Conservation (phyloP, 345 rosid genomes). For the Arabidopsis arenosa region DNA sequence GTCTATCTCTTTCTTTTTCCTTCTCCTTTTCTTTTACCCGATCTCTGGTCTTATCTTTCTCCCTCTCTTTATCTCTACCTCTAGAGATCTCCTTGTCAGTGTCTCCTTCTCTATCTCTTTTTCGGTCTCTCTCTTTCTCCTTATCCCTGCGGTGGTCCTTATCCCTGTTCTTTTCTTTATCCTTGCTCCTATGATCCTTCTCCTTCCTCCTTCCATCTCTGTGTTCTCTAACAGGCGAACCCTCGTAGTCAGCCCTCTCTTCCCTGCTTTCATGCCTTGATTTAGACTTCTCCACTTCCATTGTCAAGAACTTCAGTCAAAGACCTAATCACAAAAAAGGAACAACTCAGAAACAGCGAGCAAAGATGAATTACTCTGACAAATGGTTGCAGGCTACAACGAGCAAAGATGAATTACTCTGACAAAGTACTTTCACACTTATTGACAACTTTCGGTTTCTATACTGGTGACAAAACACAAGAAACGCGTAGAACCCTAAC, state of each 20-base stretch:
- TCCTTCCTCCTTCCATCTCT: conserved; percentile 57
- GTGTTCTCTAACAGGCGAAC: conserved; percentile 44
- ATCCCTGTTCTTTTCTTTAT: conserved; percentile 52
- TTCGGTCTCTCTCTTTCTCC: conserved; percentile 50
- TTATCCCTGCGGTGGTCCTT: conserved; percentile 54
- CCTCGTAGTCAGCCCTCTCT: conserved; percentile 38
- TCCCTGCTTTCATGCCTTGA: conserved; percentile 47
- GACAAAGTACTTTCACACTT: neutral
- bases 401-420: neutral
- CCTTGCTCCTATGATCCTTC: conserved; percentile 53
- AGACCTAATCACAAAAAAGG: conserved; percentile 1
- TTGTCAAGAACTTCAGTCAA: conserved; percentile 30
- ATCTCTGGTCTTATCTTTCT: conserved; percentile 51
- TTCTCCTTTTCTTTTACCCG: conserved; percentile 53
- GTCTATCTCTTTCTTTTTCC: conserved; percentile 48
- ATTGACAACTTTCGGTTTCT: neutral
- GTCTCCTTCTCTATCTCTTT: conserved; percentile 51
- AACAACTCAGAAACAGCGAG: conserved; percentile 18
- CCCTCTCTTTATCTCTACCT: conserved; percentile 53
- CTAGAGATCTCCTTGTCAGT: conserved; percentile 47
- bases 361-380: neutral
- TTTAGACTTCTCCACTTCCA: conserved; percentile 42
- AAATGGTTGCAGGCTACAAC: conserved; percentile 5
- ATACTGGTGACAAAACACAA: neutral
- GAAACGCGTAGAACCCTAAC: conserved; percentile 28